Conservation (phyloP, 2,329 filamentous ascomycete genomes). For the Penicillium sp. region DNA sequence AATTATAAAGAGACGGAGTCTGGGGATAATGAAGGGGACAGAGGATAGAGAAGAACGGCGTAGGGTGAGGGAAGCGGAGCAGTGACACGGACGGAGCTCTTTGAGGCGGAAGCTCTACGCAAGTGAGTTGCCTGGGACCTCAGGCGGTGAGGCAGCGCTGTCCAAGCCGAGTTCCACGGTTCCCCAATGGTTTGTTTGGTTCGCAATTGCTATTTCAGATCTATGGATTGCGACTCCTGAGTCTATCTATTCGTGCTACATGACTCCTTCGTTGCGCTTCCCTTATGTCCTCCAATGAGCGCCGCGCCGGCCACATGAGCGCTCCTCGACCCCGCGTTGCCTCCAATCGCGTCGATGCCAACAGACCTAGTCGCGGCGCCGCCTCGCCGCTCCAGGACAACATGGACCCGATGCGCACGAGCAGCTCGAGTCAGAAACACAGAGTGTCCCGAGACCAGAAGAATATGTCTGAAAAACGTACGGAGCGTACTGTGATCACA, state of each 20-base stretch:
- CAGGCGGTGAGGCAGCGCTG: slow-evolving; percentile 18
- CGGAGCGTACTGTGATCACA: slow-evolving; percentile 51
- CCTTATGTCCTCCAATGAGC: slow-evolving; percentile 42
- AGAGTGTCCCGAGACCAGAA: slow-evolving; percentile 36
- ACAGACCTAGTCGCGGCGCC: slow-evolving; percentile 28
- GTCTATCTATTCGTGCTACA: slow-evolving; percentile 16
- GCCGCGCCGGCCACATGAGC: slow-evolving; percentile 38
- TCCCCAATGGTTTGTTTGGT: slow-evolving; percentile 7
- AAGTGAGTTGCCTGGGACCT: slow-evolving; percentile 38
- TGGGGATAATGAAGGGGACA: neutral
- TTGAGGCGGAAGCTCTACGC: slow-evolving; percentile 33
- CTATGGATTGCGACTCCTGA: slow-evolving; percentile 1
- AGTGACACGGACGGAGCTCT: slow-evolving; percentile 33
- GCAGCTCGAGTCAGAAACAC: slow-evolving; percentile 32
- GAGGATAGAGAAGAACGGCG: slow-evolving; percentile 1
- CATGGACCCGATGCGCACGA: slow-evolving; percentile 33
- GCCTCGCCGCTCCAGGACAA: slow-evolving; percentile 33
- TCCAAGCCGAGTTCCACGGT: slow-evolving; percentile 13
- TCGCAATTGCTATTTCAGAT: slow-evolving; percentile 4
- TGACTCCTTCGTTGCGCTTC: slow-evolving; percentile 22
- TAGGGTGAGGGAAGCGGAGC: slow-evolving; percentile 12
- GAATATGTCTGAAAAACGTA: slow-evolving; percentile 39
- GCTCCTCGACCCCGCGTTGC: slow-evolving; percentile 41
- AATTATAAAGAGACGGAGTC: slow-evolving; percentile 34
- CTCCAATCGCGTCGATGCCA: slow-evolving; percentile 40